Evolutionary conservation across 2,329 filamentous ascomycete genomes (phyloP), one percentile per base, ranked within the genome.

Genomic region (Ceratocystis papillata): DNA sequence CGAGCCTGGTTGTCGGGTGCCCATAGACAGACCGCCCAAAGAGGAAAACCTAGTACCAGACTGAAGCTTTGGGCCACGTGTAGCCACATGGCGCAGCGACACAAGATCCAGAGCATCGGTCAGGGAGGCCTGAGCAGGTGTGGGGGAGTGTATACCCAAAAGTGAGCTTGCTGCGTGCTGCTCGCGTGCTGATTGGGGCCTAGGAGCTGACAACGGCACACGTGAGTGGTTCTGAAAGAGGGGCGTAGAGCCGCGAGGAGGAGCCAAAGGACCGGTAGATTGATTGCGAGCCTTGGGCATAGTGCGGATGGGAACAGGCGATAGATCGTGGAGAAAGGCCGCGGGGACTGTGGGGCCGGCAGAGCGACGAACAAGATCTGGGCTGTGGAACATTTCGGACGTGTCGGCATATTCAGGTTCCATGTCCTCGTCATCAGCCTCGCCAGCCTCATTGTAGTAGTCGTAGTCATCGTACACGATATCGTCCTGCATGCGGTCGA

Each of bases 381-480:
- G 55, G 15, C 55, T 59, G 28, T 59, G 55, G 5, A 59, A 8
- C 28, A 59, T 59, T 20, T 59, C 55, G 7, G n/a, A 17, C 25
- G 28, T 37, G 12, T 59, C 55, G 55, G 55, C 55, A n/a, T 62
- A 62, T 10, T 48, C 41, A n/a, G 60, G 41, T 1, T 62, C 20
- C 22, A 46, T 59, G 66, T 63, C 62, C 37, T 67, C 63, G n/a
- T n/a, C 28, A 30, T 59, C 55, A 17, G 8, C 22, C n/a, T 57
- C 53, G 25, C 30, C 15, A 10, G 7, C 55, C 7, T 37, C 55
- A 59, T 59, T 59, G 55, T 59, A 30, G 25, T 59, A 59, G 55
- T 59, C 37, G 33, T 30, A 33, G 63, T 57, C 50, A 12, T 55
- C 50, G n/a, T 66, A 70, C 57, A 37, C 46, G 57, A 45, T 67